Evolutionary conservation across 1,139 yeast species (phyloP).

Genomic region (Saccharomyces hybrid): DNA sequence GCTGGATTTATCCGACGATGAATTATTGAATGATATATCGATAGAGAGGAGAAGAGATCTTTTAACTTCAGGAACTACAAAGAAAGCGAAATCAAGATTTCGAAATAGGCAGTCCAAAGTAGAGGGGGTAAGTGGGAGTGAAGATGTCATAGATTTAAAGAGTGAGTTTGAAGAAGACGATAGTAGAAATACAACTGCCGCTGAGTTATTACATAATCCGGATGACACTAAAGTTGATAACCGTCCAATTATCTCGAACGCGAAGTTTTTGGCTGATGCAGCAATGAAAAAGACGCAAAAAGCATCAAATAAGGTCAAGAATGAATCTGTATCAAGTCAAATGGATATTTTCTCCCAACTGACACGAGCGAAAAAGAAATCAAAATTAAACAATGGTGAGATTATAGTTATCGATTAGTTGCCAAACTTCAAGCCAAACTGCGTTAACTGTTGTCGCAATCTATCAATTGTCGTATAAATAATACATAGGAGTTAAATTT

Average conservation of each 20-base stretch:
- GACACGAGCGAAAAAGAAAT: slow-evolving; percentile 26
- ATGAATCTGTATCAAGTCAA: slow-evolving; percentile 19
- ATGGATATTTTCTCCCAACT: slow-evolving; percentile 28
- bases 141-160: slow-evolving; percentile 4
- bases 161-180: slow-evolving; percentile 2
- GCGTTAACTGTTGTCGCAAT: background rate
- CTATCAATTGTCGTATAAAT: no score
- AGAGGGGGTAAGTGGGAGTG: background rate
- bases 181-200: slow-evolving; percentile 23
- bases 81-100: background rate
- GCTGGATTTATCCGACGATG: background rate
- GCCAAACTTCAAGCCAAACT: background rate
- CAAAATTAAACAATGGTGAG: slow-evolving; percentile 21
- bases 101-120: background rate
- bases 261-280: slow-evolving; percentile 27
- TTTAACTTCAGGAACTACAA: background rate
- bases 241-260: slow-evolving; percentile 28
- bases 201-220: slow-evolving; percentile 29
- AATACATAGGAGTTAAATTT: background rate
- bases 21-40: background rate
- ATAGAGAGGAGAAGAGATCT: background rate
- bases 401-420: slow-evolving; percentile 22
- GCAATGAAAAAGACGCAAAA: slow-evolving; percentile 7
- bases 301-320: slow-evolving; percentile 13
- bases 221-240: slow-evolving; percentile 22